Evolutionary conservation across 129 eudicot species (phyloP).

Genomic region (Sambucus nigra): DNA sequence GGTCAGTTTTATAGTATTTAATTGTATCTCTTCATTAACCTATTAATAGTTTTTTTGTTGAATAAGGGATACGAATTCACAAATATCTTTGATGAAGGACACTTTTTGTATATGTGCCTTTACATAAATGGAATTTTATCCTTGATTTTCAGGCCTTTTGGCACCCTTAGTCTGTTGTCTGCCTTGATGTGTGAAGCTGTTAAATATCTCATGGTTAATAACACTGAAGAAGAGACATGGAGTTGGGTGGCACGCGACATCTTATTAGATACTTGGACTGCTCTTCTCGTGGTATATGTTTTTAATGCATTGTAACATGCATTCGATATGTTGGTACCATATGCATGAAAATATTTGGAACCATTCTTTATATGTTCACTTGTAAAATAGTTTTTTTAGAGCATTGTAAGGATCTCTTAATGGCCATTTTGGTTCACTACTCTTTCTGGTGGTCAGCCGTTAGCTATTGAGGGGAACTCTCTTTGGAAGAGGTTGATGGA

Average conservation of each 20-base stretch:
- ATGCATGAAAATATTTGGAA: neutral
- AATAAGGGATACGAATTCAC: neutral
- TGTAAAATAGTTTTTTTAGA: neutral
- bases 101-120: neutral
- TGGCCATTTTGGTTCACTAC: too few species aligned
- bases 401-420: neutral
- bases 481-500: neutral
- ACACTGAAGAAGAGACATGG: slow-evolving; percentile 86
- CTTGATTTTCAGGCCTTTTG: slow-evolving; percentile 71
- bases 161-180: slow-evolving; percentile 76
- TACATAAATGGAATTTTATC: slow-evolving; percentile 3
- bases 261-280: slow-evolving; percentile 87
- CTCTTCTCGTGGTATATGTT: slow-evolving; percentile 61
- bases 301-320: neutral
- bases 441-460: too few species aligned
- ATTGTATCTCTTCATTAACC: neutral
- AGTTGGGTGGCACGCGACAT: slow-evolving; percentile 99
- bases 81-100: slow-evolving; percentile 10
- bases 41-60: neutral
- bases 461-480: neutral
- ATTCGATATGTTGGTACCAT: neutral
- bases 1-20: slow-evolving; percentile 28
- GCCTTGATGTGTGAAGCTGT: slow-evolving; percentile 81
- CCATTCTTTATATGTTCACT: neutral
- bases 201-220: slow-evolving; percentile 61